Base-by-base conservation (phyloP, 2,329 filamentous ascomycete species). In the Apiospora sp. region DNA sequence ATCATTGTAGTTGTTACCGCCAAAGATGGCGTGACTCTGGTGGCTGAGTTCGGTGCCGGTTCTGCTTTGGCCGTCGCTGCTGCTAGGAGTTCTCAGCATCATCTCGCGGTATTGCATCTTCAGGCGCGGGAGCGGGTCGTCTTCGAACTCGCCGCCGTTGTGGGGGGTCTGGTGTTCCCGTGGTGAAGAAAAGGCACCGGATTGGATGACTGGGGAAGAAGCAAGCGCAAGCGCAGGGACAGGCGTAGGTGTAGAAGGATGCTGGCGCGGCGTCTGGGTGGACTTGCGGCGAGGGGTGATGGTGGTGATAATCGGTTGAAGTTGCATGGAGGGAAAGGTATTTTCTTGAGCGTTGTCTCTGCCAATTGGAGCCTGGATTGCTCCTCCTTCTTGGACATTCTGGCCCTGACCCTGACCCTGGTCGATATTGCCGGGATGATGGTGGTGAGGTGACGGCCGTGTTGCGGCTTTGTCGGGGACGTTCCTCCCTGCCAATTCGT, bases 401-500 rank as follows among this genome's bases (percentile, higher is more conserved):
- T 34, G 16, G n/a, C 3, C 1, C 13, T 64, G 8, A 19, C 3
- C 1, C 13, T 64, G 8, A 19, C 1, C 22, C 4, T 64, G 1
- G 16, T 1, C 13, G 22, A n/a, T 14, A 10, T 64, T 12, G 34
- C 10, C 46, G 7, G 2, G 6, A 8, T 49, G 58, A 12, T 58
- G 2, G 14, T 41, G 30, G 19, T 7, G 54, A 8, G 19, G 16
- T 34, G 19, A 8, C 7, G 19, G 16, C 44, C 19, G 19, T 12
- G 22, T n/a, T 10, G 10, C 10, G 19, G 12, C 58, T 10, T 41
- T 10, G 8, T 41, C 58, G 6, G 3, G 34, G 41, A 3, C 14
- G 22, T 30, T 24, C 12, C 10, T 41, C 10, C 19, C 58, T 10
- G 34, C 41, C 44, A 75, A 68, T 67, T 70, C 72, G 24, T 72